A percentile compares a stretch with the other conserved stretches of the same genome.
These are phyloP conservation scores for Delonix regia DNA, from an alignment of 306 rosid genomes.

Conservation along the genomic window DNA sequence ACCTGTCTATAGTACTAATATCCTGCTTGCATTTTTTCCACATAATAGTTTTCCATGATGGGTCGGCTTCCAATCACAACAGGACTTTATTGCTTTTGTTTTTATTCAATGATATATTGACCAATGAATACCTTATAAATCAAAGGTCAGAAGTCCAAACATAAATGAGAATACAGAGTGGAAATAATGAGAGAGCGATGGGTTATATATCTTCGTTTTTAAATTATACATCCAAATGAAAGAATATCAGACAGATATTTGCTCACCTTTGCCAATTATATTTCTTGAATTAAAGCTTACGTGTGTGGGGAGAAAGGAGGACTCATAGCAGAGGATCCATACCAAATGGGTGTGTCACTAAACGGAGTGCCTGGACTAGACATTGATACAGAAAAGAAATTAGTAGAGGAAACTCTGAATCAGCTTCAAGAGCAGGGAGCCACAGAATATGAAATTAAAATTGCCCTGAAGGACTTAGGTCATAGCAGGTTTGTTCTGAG, in stretches of 20 bases:
- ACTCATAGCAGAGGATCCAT: slow-evolving; percentile 48
- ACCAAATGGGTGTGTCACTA: slow-evolving; percentile 50
- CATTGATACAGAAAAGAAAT: slow-evolving; percentile 42
- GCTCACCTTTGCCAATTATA: neutral
- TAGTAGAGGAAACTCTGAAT: slow-evolving; percentile 36
- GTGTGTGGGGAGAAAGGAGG: slow-evolving; percentile 63
- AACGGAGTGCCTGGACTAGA: slow-evolving; percentile 51
- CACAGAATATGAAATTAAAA: slow-evolving; percentile 33
- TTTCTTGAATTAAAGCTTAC: slow-evolving; percentile 45
- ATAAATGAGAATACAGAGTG: neutral
- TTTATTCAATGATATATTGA: neutral
- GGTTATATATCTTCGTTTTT: no score
- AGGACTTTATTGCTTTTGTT: neutral
- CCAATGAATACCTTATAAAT: neutral
- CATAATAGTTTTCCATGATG: neutral
- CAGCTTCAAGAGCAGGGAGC: slow-evolving; percentile 39
- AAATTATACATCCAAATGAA: no score
- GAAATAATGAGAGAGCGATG: no score
- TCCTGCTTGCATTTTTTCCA: neutral
- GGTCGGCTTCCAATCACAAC: no score
- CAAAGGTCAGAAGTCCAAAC: neutral
- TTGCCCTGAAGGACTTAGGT: slow-evolving; percentile 58
- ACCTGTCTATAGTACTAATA: neutral
- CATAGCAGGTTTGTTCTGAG: slow-evolving; percentile 43
- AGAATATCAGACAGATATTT: neutral